Conservation (phyloP, 2,329 filamentous ascomycete genomes). For the Thelonectria discophora region DNA sequence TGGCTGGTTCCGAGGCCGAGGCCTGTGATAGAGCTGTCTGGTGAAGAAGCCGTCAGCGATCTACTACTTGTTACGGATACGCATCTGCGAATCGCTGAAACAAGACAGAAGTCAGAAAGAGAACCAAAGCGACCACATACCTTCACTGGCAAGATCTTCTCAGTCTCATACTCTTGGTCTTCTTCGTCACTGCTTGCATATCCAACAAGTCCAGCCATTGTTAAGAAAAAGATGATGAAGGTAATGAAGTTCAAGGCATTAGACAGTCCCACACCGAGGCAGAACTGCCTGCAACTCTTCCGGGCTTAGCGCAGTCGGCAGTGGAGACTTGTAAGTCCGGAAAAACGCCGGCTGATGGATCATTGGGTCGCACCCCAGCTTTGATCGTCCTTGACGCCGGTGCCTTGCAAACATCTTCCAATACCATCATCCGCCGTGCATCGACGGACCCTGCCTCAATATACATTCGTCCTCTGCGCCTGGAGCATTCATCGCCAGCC, state of each 20-base stretch:
- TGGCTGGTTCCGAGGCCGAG: neutral
- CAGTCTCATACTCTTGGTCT: constrained; percentile 43
- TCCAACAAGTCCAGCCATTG: constrained; percentile 56
- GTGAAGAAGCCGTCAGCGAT: neutral
- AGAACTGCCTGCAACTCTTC: constrained; percentile 23
- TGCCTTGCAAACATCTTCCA: constrained; percentile 12
- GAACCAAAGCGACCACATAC: constrained; percentile 13
- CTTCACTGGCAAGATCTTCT: constrained; percentile 16
- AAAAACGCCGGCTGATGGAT: constrained; percentile 30
- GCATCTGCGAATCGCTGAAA: too few species aligned
- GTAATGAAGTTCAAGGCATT: constrained; percentile 15
- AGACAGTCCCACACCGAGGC: constrained; percentile 24
- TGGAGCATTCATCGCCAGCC: neutral
- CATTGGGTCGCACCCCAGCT: constrained; percentile 28
- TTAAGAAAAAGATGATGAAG: constrained; percentile 28
- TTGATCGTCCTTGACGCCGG: constrained; percentile 27
- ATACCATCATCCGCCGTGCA: constrained; percentile 23
- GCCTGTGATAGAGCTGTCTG: neutral
- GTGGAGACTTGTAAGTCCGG: constrained; percentile 8
- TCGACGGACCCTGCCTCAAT: constrained; percentile 9
- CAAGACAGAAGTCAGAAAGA: too few species aligned
- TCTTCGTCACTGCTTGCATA: constrained; percentile 64
- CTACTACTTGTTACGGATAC: too few species aligned
- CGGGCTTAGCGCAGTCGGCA: constrained; percentile 33
- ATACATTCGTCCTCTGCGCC: constrained; percentile 5